phyloP scores from a whole-genome alignment of 148 eudicot genomes.

The Rhododendron ovatum region DNA sequence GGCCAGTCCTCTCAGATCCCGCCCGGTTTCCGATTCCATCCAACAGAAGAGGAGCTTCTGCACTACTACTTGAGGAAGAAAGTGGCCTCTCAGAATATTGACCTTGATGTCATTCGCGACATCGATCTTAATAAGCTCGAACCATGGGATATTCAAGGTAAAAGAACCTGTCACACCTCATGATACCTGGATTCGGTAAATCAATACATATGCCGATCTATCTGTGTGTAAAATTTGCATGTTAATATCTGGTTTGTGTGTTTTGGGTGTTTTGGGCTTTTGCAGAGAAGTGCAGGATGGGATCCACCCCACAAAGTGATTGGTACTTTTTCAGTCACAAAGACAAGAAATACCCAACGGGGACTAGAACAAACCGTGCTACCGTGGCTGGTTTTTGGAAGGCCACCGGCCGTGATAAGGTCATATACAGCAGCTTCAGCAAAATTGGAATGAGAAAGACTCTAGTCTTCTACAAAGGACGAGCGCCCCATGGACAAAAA shows the following conservation, averaged over 20 bases:
- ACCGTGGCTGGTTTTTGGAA: slow-evolving; percentile 78
- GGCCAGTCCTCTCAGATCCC: slow-evolving; percentile 47
- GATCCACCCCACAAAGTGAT: slow-evolving; percentile 50
- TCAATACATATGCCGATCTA: background rate
- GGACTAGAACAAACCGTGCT: slow-evolving; percentile 63
- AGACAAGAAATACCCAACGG: slow-evolving; percentile 77
- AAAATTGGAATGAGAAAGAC: slow-evolving; percentile 70
- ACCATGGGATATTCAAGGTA: slow-evolving; percentile 79
- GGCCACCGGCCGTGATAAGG: slow-evolving; percentile 80
- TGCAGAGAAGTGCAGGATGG: slow-evolving; percentile 56
- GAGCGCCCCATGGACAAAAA: slow-evolving; percentile 71
- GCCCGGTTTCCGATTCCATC: slow-evolving; percentile 63
- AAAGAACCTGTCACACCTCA: background rate
- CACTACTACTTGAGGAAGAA: slow-evolving; percentile 56
- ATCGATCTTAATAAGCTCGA: slow-evolving; percentile 68
- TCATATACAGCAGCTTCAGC: slow-evolving; percentile 27
- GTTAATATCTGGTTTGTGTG: background rate
- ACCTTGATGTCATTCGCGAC: slow-evolving; percentile 54
- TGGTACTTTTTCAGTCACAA: slow-evolving; percentile 85
- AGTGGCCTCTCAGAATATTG: slow-evolving; percentile 41
- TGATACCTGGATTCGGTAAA: background rate
- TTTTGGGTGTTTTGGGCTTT: background rate
- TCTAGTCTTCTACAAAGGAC: slow-evolving; percentile 65
- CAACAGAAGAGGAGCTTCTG: slow-evolving; percentile 63
- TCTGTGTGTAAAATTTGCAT: background rate